A percentile compares a stretch with the other conserved stretches of the same genome.
Conservation (phyloP, 2,329 filamentous ascomycete genomes). For the Stagonosporopsis tanaceti region DNA sequence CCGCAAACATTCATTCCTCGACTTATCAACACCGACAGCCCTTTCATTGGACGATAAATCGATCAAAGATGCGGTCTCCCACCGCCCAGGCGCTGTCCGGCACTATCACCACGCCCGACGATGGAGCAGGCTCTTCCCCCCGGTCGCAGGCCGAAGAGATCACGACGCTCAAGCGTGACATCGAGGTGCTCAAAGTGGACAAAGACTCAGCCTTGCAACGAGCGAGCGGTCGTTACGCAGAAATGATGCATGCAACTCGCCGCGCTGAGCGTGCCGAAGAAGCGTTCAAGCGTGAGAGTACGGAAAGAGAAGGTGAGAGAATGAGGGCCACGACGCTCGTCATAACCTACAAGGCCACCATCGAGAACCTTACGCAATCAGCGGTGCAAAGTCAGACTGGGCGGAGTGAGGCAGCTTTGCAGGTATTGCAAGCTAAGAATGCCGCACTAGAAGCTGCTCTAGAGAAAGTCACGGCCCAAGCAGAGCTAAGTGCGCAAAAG, state of each 20-base stretch:
- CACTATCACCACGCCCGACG: neutral
- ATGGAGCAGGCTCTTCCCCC: neutral
- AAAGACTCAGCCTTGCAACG: neutral
- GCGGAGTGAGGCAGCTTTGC: neutral
- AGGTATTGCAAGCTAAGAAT: neutral
- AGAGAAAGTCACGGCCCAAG: neutral
- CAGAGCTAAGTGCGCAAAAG: neutral
- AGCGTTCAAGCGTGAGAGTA: neutral
- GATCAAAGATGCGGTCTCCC: neutral
- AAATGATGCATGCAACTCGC: constrained; percentile 7
- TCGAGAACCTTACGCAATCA: neutral
- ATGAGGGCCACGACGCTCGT: neutral
- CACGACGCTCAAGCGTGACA: neutral
- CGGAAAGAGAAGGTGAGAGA: neutral
- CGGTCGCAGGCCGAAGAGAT: constrained; percentile 1
- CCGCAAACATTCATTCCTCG: neutral
- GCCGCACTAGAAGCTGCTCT: neutral
- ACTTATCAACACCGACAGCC: neutral
- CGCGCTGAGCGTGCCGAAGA: constrained; percentile 11
- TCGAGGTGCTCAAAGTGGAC: neutral
- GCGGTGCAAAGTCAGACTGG: neutral
- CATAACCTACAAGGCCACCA: neutral
- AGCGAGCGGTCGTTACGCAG: constrained; percentile 1
- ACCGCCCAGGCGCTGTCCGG: neutral
- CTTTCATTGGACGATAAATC: neutral